Evolutionary conservation across 2,329 filamentous ascomycete species (phyloP).

Genomic region (Geosmithia morbida): DNA sequence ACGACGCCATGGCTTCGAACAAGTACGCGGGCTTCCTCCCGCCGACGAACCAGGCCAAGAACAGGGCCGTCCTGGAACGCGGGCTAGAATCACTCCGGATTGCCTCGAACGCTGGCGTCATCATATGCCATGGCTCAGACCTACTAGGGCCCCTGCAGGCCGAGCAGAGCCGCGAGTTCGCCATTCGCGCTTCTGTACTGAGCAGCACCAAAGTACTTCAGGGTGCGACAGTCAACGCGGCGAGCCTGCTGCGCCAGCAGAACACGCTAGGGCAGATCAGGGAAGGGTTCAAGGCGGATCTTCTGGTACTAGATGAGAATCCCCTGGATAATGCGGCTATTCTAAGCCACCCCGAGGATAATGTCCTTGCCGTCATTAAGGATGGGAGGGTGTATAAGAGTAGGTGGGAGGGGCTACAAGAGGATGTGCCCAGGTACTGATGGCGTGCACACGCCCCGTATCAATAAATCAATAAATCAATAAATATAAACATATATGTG

Average conservation of each 20-base stretch:
- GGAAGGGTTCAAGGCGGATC: conserved; percentile 28
- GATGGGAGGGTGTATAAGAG: conserved; percentile 26
- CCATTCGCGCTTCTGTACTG: conserved; percentile 11
- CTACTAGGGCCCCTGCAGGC: conserved; percentile 15
- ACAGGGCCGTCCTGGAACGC: conserved; percentile 28
- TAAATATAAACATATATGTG: too few species aligned
- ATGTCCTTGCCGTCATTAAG: conserved; percentile 37
- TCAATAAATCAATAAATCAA: too few species aligned
- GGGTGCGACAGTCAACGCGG: conserved; percentile 28
- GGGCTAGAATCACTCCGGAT: conserved; percentile 33
- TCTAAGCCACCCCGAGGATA: conserved; percentile 29
- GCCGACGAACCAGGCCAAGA: conserved; percentile 30
- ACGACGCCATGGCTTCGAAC: conserved; percentile 23
- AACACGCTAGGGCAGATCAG: conserved; percentile 26
- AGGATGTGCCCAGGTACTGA: conserved; percentile 3
- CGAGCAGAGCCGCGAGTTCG: conserved; percentile 18
- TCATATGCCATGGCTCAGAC: conserved; percentile 37
- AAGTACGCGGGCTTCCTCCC: conserved; percentile 31
- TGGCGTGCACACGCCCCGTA: too few species aligned
- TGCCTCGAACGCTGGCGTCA: conserved; percentile 34
- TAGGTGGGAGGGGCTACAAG: conserved; percentile 7
- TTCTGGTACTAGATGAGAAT: conserved; percentile 35
- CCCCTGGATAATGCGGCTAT: conserved; percentile 40
- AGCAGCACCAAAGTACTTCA: conserved; percentile 10
- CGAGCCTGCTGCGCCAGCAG: conserved; percentile 30